Percentiles rank a stretch among this genome's conserved stretches.
Evolutionary conservation across 768 basidiomycete species (phyloP).

Genomic region (Pulveroboletus sp.): DNA sequence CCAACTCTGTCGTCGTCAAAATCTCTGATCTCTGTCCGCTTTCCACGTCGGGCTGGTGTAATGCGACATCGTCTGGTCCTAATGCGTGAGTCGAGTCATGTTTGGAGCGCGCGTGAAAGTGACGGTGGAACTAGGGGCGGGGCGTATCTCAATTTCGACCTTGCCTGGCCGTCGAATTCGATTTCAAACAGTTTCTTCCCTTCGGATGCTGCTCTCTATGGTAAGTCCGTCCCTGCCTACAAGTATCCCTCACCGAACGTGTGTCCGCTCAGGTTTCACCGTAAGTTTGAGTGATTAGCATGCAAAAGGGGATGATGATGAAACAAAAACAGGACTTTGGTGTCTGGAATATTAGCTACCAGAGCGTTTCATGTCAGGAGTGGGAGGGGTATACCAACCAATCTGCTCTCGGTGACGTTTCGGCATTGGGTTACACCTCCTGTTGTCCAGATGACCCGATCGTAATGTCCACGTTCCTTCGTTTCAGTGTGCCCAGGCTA

Average conservation of each 20-base stretch:
- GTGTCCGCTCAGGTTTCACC: conserved; percentile 33
- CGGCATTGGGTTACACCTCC: conserved; percentile 49
- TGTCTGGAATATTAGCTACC: conserved; percentile 79
- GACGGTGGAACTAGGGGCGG: conserved; percentile 49
- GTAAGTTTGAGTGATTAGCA: conserved; percentile 23
- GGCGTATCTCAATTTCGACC: conserved; percentile 74
- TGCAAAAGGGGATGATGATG: background rate
- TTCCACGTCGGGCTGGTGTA: conserved; percentile 63
- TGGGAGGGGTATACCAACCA: conserved; percentile 63
- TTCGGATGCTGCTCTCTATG: conserved; percentile 62
- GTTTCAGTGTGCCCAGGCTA: background rate
- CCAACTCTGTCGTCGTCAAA: conserved; percentile 67
- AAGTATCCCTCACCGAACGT: conserved; percentile 29
- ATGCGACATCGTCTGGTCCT: conserved; percentile 53
- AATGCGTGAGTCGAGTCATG: conserved; percentile 43
- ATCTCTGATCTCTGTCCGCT: conserved; percentile 77
- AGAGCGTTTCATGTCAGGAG: conserved; percentile 56
- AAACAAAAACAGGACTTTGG: conserved; percentile 63
- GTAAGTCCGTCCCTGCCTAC: conserved; percentile 26
- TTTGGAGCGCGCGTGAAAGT: background rate
- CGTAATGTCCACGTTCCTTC: conserved; percentile 37
- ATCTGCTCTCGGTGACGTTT: conserved; percentile 65
- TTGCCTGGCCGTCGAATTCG: conserved; percentile 69
- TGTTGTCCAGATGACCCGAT: conserved; percentile 74
- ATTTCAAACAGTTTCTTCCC: conserved; percentile 76